Conservation (phyloP, 805 yeast genomes). For the Candida berthetii region DNA sequence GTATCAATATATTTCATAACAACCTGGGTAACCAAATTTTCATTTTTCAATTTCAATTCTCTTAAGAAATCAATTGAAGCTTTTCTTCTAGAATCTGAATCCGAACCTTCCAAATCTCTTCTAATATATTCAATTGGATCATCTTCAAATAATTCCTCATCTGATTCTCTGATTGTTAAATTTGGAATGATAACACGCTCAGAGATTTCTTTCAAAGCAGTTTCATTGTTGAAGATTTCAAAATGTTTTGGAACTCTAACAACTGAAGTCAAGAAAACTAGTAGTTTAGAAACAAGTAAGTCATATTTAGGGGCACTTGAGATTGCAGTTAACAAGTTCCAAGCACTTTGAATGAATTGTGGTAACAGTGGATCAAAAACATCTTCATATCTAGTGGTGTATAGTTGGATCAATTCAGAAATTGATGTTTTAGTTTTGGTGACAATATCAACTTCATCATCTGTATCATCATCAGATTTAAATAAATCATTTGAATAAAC, state of each 20-base stretch:
- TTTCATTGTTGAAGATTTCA: conserved; percentile 55
- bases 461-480: conserved; percentile 47
- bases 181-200: conserved; percentile 87
- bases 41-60: conserved; percentile 76
- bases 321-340: conserved; percentile 65
- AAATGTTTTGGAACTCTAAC: conserved; percentile 64
- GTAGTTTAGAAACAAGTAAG: conserved; percentile 71
- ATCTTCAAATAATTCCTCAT: conserved; percentile 91
- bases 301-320: conserved; percentile 78
- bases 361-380: conserved; percentile 77
- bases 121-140: conserved; percentile 93
- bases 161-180: conserved; percentile 76
- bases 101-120: conserved; percentile 93
- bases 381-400: conserved; percentile 88
- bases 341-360: conserved; percentile 73
- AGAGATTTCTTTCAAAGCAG: conserved; percentile 66
- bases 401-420: conserved; percentile 78
- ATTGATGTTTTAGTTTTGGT: conserved; percentile 75
- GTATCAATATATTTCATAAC: conserved; percentile 67
- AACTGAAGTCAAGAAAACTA: conserved; percentile 78
- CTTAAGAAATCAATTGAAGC: conserved; percentile 90
- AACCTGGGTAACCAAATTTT: conserved; percentile 64
- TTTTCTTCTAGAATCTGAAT: conserved; percentile 85
- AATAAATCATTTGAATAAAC: conserved; percentile 49
- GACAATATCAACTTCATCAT: conserved; percentile 61